Percentiles rank a stretch among this genome's conserved stretches.
Conservation (phyloP, 2,329 filamentous ascomycete genomes). For the Claviceps paspali region DNA sequence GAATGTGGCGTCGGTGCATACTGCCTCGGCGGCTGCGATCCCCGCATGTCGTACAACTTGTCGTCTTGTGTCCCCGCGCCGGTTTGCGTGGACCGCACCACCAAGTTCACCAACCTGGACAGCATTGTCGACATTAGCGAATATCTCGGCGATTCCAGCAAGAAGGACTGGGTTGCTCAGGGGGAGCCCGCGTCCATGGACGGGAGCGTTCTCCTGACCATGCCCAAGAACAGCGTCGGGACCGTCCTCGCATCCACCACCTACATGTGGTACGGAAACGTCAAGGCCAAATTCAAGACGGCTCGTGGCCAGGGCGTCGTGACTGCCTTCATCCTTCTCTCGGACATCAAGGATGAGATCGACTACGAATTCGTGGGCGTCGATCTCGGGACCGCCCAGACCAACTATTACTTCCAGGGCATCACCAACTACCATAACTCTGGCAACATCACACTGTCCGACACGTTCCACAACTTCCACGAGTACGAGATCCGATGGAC, state of each 20-base stretch:
- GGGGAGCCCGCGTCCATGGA: slow-evolving; percentile 57
- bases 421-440: slow-evolving; percentile 73
- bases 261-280: slow-evolving; percentile 96
- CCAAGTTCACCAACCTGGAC: slow-evolving; percentile 59
- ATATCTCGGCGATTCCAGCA: slow-evolving; percentile 72
- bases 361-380: slow-evolving; percentile 89
- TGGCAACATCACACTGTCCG: slow-evolving; percentile 49
- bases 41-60: slow-evolving; percentile 65
- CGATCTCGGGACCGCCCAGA: slow-evolving; percentile 65
- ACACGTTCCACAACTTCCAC: slow-evolving; percentile 69
- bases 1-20: slow-evolving; percentile 87
- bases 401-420: slow-evolving; percentile 95
- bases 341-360: slow-evolving; percentile 94
- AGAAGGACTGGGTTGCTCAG: slow-evolving; percentile 77
- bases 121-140: slow-evolving; percentile 53
- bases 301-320: slow-evolving; percentile 77
- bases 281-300: slow-evolving; percentile 73
- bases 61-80: slow-evolving; percentile 77
- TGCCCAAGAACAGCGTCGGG: slow-evolving; percentile 72
- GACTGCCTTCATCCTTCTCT: slow-evolving; percentile 92
- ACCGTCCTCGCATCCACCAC: slow-evolving; percentile 70
- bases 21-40: slow-evolving; percentile 92
- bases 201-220: slow-evolving; percentile 66
- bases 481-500: slow-evolving; percentile 91
- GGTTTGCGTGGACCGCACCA: slow-evolving; percentile 59